Base-by-base conservation (phyloP, 2,329 filamentous ascomycete genomes). In the Apiospora phragmitis region DNA sequence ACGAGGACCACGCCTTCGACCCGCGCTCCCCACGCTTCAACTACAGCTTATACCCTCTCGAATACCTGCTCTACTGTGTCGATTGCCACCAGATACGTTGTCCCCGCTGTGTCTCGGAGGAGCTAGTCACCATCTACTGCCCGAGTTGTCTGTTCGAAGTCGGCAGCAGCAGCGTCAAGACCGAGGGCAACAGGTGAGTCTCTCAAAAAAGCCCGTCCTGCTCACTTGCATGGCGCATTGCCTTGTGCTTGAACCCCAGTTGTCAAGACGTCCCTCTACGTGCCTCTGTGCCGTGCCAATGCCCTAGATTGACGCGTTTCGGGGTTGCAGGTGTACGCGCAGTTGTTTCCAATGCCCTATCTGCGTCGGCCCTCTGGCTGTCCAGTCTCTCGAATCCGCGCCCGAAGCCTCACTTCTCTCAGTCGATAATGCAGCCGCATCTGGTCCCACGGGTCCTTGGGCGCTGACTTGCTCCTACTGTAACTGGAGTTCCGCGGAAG, bases 11-110 rank as follows among this genome's bases (percentile, higher is more conserved):
- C 72, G 92, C 93, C 4, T 97, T 99, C 81, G 93, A 99, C 79
- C 94, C 96, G 2, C 91, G 93, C 76, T 91, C 92, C 72, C 89
- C 93, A 21, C 91, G 95, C 47, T 93, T 96, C 71, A 96, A 94
- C 80, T 98, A 94, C 85, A 95, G 94, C 74, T 86, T 99, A 42
- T 98, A 95, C 79, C 95, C 96, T 0, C 90, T 98, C 62, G 95
- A 98, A 78, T 92, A 98, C 79, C 89, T 99, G 35, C 88, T 98
- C 51, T 99, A 97, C 84, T 99, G 96, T 85, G 95, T 97, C 79
- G 96, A 98, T 80, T 99, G 96, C 81, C 94, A 97, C 80, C 93
- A 97, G 81, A 97, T 98, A 73, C 93, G 96, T 75, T 99, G 96
- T 80, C 93, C 94, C 7, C 88, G 94, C 83, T 99, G 96, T 79